These are phyloP conservation scores for Hymenotorrendiella dingleyae DNA, from an alignment of 2,329 filamentous ascomycete genomes.

Conservation along the genomic window DNA sequence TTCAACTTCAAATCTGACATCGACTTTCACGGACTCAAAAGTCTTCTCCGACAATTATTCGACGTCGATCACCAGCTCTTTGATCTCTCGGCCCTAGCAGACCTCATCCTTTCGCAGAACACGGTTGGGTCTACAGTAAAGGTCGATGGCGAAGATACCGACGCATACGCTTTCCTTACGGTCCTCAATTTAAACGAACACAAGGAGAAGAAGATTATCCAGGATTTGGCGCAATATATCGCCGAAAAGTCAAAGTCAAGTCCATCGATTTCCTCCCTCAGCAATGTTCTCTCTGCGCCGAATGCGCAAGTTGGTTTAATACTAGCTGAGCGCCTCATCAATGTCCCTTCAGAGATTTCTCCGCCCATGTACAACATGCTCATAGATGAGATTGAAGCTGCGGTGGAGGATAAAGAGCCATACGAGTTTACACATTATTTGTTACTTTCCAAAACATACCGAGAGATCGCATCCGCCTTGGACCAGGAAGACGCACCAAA, in stretches of 20 bases:
- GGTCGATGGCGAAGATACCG: conserved; percentile 88
- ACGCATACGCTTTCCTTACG: conserved; percentile 89
- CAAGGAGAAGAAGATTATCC: conserved; percentile 66
- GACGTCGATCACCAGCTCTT: conserved; percentile 82
- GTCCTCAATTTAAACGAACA: conserved; percentile 79
- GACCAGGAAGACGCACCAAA: conserved; percentile 58
- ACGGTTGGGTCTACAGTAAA: conserved; percentile 92
- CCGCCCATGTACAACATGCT: conserved; percentile 96
- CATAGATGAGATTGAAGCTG: conserved; percentile 81
- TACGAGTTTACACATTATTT: conserved; percentile 93
- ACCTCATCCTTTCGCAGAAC: conserved; percentile 81
- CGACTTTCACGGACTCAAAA: conserved; percentile 94
- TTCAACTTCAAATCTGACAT: conserved; percentile 87
- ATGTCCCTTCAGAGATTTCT: conserved; percentile 88
- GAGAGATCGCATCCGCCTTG: conserved; percentile 76
- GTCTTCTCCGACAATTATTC: conserved; percentile 82
- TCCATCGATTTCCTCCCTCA: conserved; percentile 49
- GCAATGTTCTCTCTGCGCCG: conserved; percentile 47
- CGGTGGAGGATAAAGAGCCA: conserved; percentile 83
- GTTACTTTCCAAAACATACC: conserved; percentile 86
- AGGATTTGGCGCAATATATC: conserved; percentile 68
- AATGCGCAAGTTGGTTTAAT: conserved; percentile 70
- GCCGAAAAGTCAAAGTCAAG: conserved; percentile 44
- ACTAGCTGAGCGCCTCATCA: conserved; percentile 89
- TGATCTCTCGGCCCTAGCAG: conserved; percentile 79